Evolutionary conservation across 2,329 filamentous ascomycete species (phyloP).

Genomic region (Ophiocordyceps polyrhachis-furcata): DNA sequence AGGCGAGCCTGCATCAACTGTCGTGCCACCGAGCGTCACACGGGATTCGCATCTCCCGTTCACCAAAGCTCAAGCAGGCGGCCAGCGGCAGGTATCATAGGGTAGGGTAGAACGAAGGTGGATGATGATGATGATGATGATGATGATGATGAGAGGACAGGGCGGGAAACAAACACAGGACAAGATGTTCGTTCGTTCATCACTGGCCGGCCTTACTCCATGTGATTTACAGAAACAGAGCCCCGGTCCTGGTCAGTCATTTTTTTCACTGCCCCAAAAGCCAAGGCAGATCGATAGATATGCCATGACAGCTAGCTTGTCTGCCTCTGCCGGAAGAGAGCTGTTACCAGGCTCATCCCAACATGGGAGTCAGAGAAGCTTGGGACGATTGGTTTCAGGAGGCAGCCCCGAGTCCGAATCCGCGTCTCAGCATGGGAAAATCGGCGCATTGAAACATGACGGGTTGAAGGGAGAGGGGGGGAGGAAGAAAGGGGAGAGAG

Average conservation of each 20-base stretch:
- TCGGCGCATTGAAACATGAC: not conserved
- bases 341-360: not conserved
- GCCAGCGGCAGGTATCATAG: not conserved
- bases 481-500: not conserved
- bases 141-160: too few species aligned
- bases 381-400: constrained; percentile 1
- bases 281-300: not conserved
- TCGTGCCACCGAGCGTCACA: not conserved
- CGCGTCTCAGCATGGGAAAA: not conserved
- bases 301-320: not conserved
- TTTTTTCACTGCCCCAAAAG: not conserved
- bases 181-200: too few species aligned
- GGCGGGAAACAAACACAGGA: too few species aligned
- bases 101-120: too few species aligned
- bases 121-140: too few species aligned
- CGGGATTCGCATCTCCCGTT: not conserved
- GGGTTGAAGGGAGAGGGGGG: not conserved
- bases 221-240: not conserved
- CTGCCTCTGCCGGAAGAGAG: not conserved
- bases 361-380: not conserved
- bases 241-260: not conserved
- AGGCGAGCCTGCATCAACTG: not conserved
- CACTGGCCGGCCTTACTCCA: not conserved
- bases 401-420: not conserved
- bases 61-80: not conserved